These are phyloP conservation scores for Podaxis mareebaensis DNA, from an alignment of 768 basidiomycete genomes.

Conservation along the genomic window DNA sequence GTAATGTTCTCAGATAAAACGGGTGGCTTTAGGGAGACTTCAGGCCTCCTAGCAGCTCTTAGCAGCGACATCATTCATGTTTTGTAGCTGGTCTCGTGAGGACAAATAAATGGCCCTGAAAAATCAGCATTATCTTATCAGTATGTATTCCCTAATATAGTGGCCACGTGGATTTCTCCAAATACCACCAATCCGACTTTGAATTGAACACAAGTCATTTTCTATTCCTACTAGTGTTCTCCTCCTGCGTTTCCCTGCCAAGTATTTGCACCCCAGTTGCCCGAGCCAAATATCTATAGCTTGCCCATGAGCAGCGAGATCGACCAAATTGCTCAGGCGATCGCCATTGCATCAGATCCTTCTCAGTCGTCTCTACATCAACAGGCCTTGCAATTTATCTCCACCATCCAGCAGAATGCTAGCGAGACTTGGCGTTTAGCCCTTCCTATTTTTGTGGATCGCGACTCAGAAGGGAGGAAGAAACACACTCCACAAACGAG, in stretches of 20 bases:
- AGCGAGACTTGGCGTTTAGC: slow-evolving; percentile 80
- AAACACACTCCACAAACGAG: slow-evolving; percentile 73
- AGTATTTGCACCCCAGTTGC: background rate
- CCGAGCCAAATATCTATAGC: slow-evolving; percentile 1
- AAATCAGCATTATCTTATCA: slow-evolving; percentile 36
- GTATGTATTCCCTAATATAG: slow-evolving; percentile 1
- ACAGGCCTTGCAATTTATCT: slow-evolving; percentile 84
- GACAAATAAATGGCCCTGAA: background rate
- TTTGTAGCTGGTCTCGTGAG: background rate
- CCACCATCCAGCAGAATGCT: slow-evolving; percentile 74
- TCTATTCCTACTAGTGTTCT: background rate
- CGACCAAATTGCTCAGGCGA: slow-evolving; percentile 80
- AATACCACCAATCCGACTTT: slow-evolving; percentile 8
- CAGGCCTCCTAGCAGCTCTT: too few relatives aligned
- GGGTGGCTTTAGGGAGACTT: too few relatives aligned
- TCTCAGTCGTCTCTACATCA: slow-evolving; percentile 70
- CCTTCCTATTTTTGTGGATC: slow-evolving; percentile 70
- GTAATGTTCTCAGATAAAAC: too few relatives aligned
- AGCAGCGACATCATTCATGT: background rate
- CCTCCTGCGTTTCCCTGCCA: background rate
- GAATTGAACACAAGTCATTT: background rate
- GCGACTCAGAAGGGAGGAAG: slow-evolving; percentile 56
- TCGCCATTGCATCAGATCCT: slow-evolving; percentile 85
- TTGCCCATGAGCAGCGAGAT: slow-evolving; percentile 70
- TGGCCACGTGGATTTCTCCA: slow-evolving; percentile 12